Base-by-base conservation (phyloP, 23 red algal species). In the Gracilaria domingensis region DNA sequence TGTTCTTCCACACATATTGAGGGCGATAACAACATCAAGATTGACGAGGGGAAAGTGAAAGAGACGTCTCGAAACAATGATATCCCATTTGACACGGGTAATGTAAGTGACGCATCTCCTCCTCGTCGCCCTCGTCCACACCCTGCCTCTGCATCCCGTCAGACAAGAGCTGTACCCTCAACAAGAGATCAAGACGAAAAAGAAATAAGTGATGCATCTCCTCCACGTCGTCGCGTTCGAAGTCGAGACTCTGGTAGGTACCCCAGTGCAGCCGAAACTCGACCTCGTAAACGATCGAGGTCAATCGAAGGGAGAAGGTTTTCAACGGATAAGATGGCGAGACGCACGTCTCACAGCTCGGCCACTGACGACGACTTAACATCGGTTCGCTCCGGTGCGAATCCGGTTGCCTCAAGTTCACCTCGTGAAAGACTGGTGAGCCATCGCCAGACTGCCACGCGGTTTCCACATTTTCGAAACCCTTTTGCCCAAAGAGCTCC, bases 81-180 rank as follows among this genome's bases (percentile, higher is more conserved):
- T 5, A 77, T 30, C 45, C 39, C 72, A 51, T 16, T 34, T n/a
- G 72, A 77, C 34, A 77, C 39, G 17, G 72, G 72, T 25, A 77
- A 77, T 58, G 87, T 80, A 29, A 90, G 87, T 61, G 87, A 90
- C 54, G 87, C 87, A 45, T 90, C 87, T 35, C 87, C 87, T 32
- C 87, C 87, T 32, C 87, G 87, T 62, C 87, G 87, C 28, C 73
- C 74, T 55, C 87, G 76, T 71, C 57, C 87, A 50, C 45, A 59
- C 47, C 79, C 53, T 42, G 25, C 75, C 8, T 82, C 79, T 29
- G 32, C 79, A 24, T 29, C 79, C 25, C 79, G 79, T 40, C 79
- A 56, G 36, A 64, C 79, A 23, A 77, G 72, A 77, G 34, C 28
- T 51, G 23, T 23, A 77, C 0, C 72, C 32, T 77, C 72, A 32